phyloP scores from a whole-genome alignment of 805 yeast species.

The Teunomyces barrocoloradensis region DNA sequence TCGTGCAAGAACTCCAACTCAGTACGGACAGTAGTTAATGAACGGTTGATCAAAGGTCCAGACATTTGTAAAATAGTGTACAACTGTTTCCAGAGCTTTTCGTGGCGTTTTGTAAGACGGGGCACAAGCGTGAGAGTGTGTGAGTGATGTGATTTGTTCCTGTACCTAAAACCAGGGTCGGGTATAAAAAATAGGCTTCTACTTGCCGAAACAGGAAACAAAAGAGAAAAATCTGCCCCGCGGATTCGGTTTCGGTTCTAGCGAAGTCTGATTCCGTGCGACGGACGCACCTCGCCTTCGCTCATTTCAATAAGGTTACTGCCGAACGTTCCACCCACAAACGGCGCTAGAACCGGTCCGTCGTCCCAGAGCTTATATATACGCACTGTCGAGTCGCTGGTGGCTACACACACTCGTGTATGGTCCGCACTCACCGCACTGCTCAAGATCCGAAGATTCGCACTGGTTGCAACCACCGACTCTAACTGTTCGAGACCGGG shows the following conservation, averaged over 20 bases:
- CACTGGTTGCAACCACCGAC: constrained; percentile 46
- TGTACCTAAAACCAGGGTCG: not conserved
- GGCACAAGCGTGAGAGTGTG: not conserved
- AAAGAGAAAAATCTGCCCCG: not conserved
- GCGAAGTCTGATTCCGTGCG: not conserved
- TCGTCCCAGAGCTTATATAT: constrained; percentile 68
- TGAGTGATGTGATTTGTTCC: not conserved
- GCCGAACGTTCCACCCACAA: constrained; percentile 7
- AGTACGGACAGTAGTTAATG: constrained; percentile 69
- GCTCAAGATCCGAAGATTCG: constrained; percentile 59
- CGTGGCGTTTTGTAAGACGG: not conserved
- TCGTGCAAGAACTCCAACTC: constrained; percentile 80
- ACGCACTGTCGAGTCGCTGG: constrained; percentile 75
- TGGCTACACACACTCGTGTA: constrained; percentile 63
- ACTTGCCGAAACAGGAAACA: no score
- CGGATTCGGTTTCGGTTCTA: not conserved
- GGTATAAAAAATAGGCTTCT: not conserved
- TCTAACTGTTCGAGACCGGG: constrained; percentile 55
- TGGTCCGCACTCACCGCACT: constrained; percentile 67
- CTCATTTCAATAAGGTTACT: constrained; percentile 9
- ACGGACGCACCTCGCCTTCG: constrained; percentile 9
- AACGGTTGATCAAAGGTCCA: constrained; percentile 69
- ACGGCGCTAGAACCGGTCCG: not conserved
- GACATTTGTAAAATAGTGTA: constrained; percentile 21
- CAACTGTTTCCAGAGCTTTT: no score